Evolutionary conservation across 2,329 filamentous ascomycete species (phyloP), one percentile per base, ranked within the genome.

Genomic region (Fusarium kyushuense): DNA sequence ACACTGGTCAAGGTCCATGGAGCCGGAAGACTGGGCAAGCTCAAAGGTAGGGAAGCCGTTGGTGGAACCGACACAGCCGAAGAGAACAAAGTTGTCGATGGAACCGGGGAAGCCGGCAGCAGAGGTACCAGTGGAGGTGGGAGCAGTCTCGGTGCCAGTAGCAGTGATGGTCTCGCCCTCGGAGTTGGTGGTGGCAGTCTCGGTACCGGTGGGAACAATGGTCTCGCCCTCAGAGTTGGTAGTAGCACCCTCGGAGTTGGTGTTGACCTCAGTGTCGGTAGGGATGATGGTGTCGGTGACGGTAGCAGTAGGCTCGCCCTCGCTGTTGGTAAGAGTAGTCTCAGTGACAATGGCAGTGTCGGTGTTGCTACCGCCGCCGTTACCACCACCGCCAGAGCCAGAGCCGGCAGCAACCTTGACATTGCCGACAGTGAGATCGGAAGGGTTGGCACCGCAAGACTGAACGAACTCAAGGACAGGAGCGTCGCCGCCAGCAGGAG

Each of bases 321-420:
- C 53, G 6, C 21, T 16, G 57, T 59, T 49, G 42, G 54, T 47
- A 14, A 17, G 27, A 9, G 29, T 47, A 7, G 16, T 32, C 19
- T 36, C 25, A 14, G 57, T 52, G 17, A 25, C 29, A 3, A 19
- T 49, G 13, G 32, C 21, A 17, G 55, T 58, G 32, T 75, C 80
- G 2, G 80, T 82, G 10, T 79, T 79, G 4, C 79, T 40, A 13
- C 36, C 29, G 2, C 45, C 47, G 1, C 30, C 59, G 21, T 29
- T 43, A 12, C 23, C 35, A 3, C 29, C 30, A 10, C 4, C 25
- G 6, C 56, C 58, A n/a, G n/a, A n/a, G 4, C 43, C 35, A 38
- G 35, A 5, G 8, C 14, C 52, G 5, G 70, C 68, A 0, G 72
- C 62, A 4, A 49, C 43, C 4, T 38, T 33, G 3, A 70, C 45